Evolutionary conservation across 1,284 basidiomycete genomes (phyloP), one percentile per base, ranked within the genome.

Genomic region (Cutaneotrichosporon cutaneum): DNA sequence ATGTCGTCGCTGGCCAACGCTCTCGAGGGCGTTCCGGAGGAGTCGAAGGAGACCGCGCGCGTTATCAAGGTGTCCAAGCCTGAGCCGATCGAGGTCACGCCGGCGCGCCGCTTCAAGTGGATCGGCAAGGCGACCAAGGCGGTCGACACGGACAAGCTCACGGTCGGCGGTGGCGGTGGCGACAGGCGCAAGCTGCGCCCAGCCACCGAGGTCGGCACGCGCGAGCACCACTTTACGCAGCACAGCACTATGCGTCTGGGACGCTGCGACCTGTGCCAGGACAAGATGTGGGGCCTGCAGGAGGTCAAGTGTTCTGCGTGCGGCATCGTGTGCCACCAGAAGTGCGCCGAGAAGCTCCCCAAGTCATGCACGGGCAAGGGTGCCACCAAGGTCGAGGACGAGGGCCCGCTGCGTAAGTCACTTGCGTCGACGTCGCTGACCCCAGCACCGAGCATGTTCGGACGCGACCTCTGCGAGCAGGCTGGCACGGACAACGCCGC

Each of bases 241-340:
- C 83, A 92, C 72, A 95, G 88, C 72, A 86, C 94, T 24, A 82
- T 99, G 64, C 86, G 94, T 35, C 90, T 96, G 60, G 88, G 91
- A 18, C 84, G 92, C 51, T 99, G 95, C 76, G 94, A 98, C 73
- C 88, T 95, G 61, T 99, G 95, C 76, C 88, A 89, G 44, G 96
- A 98, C 74, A 99, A 97, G 82, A 88, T 99, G 88, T 99, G 94
- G 94, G 95, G 95, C 6, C 88, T 94, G 42, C 92, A 94, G 58
- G 84, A 85, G 77, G 84, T 93, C 61, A 88, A 91, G 35, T 99
- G 95, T 24, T 33, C 62, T 81, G 82, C 73, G 1, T 83, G 82
- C 65, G 82, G 81, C 0, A 74, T 79, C 8, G 77, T 82, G 36
- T 81, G 81, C 42, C 82, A 83, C 62, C 69, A 77, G 22, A 82